Evolutionary conservation across 2,329 filamentous ascomycete genomes (phyloP), one percentile per base, ranked within the genome.

Genomic region (Scleromitrula shiraiana): DNA sequence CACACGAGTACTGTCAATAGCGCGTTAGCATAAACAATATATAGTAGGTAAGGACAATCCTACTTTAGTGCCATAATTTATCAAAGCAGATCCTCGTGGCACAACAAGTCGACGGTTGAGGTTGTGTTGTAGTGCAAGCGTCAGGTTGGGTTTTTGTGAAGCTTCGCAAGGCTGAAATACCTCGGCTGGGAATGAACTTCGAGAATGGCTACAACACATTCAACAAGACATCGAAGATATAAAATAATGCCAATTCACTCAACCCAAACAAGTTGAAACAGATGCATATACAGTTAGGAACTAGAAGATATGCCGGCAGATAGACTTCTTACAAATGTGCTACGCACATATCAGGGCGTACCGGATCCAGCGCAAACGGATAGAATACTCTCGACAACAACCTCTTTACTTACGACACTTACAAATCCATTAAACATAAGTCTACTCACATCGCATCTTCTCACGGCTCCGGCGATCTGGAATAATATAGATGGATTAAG

Each of bases 381-480:
- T 37, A 56, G 51, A 38, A 62, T 67, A 27, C 56, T 79, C 15
- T 71, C 70, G 14, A 78, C 74, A 19, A 75, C 76, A 9, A 70
- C 73, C 6, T 75, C 75, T 3, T 68, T 80, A 3, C 67, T 81
- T 44, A 76, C 75, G 1, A 74, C 74, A 7, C 69, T 80, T 22
- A 74, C 75, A 40, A 81, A 80, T 54, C 77, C 75, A 1, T 68
- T 78, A 33, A 81, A 81, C 54, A 68, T 79, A 52, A 75, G 74
- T 8, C 69, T 80, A 8, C 67, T 81, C 15, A 75, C 76, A 5
- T 74, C 73, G 17, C 76, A 80, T 54, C 66, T 80, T 2, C 69
- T 81, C n/a, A 71, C 70, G 1, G 74, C 77, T 2, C 76, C 76
- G 7, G 75, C 77, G n/a, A 68, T 80, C 60, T 81, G 77, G 77